Conservation (phyloP, 164 flowering plant species). For the Dillenia suffruticosa region DNA sequence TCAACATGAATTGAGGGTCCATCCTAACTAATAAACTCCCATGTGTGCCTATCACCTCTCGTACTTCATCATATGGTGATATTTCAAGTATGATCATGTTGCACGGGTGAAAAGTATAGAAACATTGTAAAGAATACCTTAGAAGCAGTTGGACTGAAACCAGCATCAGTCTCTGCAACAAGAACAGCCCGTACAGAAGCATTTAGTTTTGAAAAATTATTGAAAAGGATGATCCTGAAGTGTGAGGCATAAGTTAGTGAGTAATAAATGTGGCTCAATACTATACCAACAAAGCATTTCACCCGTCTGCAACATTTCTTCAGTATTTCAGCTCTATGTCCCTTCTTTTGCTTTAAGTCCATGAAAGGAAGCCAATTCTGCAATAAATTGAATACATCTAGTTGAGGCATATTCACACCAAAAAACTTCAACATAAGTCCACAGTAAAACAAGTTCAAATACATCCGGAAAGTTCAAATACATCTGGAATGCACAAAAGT, state of each 20-base stretch:
- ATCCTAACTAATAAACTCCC: too few relatives aligned
- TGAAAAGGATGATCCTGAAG: too few relatives aligned
- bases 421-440: neutral
- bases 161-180: constrained; percentile 79
- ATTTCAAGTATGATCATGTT: too few relatives aligned
- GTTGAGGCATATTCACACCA: neutral
- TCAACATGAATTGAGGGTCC: too few relatives aligned
- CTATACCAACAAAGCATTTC: constrained; percentile 77
- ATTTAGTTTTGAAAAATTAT: neutral
- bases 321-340: constrained; percentile 43
- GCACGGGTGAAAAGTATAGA: too few relatives aligned
- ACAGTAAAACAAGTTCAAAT: too few relatives aligned
- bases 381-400: neutral
- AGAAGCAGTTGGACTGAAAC: constrained; percentile 71
- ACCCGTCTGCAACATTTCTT: constrained; percentile 59
- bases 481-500: too few relatives aligned
- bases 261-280: neutral
- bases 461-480: too few relatives aligned
- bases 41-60: too few relatives aligned
- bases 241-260: too few relatives aligned
- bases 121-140: constrained; percentile 37
- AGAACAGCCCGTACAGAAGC: constrained; percentile 9
- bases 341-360: constrained; percentile 52
- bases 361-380: constrained; percentile 78
- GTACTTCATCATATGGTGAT: too few relatives aligned